Evolutionary conservation across 1,284 basidiomycete genomes (phyloP).

Genomic region (Cryptococcus deneoformans): DNA sequence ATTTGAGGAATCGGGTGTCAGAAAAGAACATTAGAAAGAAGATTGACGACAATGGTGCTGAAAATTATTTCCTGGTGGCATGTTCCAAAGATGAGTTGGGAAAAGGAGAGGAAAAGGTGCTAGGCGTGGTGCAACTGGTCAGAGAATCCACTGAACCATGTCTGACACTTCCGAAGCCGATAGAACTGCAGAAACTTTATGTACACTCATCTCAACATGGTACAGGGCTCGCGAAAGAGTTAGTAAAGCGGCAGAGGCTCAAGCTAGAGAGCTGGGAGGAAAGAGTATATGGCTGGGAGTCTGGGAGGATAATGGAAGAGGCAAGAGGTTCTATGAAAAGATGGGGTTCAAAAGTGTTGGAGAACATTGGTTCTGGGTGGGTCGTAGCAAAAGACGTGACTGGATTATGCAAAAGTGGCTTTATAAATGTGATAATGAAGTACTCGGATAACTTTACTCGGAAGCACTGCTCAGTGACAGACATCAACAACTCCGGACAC

Average conservation of each 20-base stretch:
- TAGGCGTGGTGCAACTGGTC: constrained; percentile 8
- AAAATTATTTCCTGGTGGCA: background rate
- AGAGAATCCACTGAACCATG: constrained; percentile 6
- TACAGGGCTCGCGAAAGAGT: constrained; percentile 16
- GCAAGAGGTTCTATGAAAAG: constrained; percentile 29
- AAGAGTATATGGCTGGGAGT: constrained; percentile 34
- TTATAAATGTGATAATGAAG: background rate
- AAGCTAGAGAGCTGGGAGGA: constrained; percentile 17
- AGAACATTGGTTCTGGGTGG: constrained; percentile 18
- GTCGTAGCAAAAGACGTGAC: constrained; percentile 17
- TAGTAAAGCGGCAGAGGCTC: constrained; percentile 18
- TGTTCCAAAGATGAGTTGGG: background rate
- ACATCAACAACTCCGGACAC: too few relatives aligned
- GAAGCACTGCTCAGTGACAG: too few relatives aligned
- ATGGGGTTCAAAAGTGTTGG: constrained; percentile 19
- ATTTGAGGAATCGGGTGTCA: background rate
- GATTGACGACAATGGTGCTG: background rate
- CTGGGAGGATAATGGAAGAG: constrained; percentile 32
- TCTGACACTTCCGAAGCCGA: constrained; percentile 5
- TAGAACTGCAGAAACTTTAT: constrained; percentile 29
- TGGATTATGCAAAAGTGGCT: constrained; percentile 19
- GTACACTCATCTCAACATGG: constrained; percentile 28
- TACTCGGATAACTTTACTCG: too few relatives aligned
- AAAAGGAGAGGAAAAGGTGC: background rate
- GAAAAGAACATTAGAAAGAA: background rate